phyloP scores from a whole-genome alignment of 2,329 filamentous ascomycete species.

The Macrophomina tecta region DNA sequence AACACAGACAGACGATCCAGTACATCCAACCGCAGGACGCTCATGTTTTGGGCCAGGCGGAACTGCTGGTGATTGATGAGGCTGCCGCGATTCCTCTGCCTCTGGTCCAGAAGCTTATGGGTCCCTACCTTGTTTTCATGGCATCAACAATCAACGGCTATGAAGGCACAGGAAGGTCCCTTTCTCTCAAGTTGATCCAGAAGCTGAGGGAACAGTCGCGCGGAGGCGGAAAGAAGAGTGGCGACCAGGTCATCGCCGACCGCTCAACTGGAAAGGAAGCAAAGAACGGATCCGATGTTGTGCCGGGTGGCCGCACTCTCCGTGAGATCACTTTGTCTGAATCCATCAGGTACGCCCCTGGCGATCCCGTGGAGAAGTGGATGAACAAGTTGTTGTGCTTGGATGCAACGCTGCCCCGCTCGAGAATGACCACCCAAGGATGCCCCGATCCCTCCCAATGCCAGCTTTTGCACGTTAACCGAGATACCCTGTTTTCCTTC shows the following conservation, averaged over 20 bases:
- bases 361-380: constrained; percentile 94
- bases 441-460: constrained; percentile 91
- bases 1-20: constrained; percentile 96
- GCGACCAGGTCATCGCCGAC: constrained; percentile 72
- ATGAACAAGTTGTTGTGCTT: constrained; percentile 92
- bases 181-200: constrained; percentile 96
- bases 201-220: constrained; percentile 93
- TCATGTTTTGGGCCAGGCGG: constrained; percentile 92
- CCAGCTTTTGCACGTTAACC: constrained; percentile 91
- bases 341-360: constrained; percentile 91
- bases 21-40: constrained; percentile 97
- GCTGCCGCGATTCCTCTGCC: constrained; percentile 95
- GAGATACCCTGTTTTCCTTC: constrained; percentile 97
- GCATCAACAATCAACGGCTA: constrained; percentile 99
- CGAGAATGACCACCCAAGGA: constrained; percentile 73
- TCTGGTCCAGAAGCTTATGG: constrained; percentile 90
- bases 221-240: constrained; percentile 61
- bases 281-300: constrained; percentile 42
- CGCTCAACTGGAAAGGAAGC: constrained; percentile 76
- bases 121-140: constrained; percentile 98
- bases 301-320: constrained; percentile 71
- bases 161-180: constrained; percentile 91
- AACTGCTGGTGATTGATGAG: constrained; percentile 95
- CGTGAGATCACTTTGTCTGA: constrained; percentile 92
- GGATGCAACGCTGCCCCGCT: constrained; percentile 85